phyloP scores from a whole-genome alignment of 1,139 yeast species.

The Zygoascus meyerae region DNA sequence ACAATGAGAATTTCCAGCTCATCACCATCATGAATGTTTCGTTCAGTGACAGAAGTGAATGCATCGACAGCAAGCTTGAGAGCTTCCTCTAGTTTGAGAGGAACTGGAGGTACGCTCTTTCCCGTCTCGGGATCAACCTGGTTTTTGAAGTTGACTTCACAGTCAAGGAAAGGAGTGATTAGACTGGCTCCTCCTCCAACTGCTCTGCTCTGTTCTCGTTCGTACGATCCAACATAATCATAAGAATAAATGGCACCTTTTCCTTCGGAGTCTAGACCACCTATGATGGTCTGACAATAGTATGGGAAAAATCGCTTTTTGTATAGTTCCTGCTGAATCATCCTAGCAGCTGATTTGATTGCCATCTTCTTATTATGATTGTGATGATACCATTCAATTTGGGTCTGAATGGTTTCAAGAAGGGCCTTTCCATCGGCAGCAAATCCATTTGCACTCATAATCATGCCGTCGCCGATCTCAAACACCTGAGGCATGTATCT shows the following conservation, averaged over 20 bases:
- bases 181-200: conserved; percentile 97
- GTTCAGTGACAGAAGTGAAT: conserved; percentile 91
- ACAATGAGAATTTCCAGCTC: conserved; percentile 85
- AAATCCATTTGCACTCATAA: conserved; percentile 92
- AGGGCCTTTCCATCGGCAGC: conserved; percentile 92
- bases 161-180: conserved; percentile 95
- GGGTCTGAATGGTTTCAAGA: conserved; percentile 67
- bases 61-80: conserved; percentile 86
- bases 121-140: conserved; percentile 74
- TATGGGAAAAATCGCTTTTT: conserved; percentile 95
- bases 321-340: conserved; percentile 83
- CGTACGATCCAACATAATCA: conserved; percentile 97
- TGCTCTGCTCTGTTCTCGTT: conserved; percentile 94
- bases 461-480: conserved; percentile 80
- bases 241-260: conserved; percentile 92
- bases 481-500: conserved; percentile 89
- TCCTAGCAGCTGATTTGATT: conserved; percentile 76
- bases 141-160: conserved; percentile 92
- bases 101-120: conserved; percentile 54
- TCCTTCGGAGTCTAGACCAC: conserved; percentile 92
- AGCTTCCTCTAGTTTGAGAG: conserved; percentile 75
- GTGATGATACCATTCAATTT: conserved; percentile 90
- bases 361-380: conserved; percentile 71
- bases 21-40: conserved; percentile 98
- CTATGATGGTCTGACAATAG: conserved; percentile 90